A percentile compares a stretch with the other conserved stretches of the same genome.
Conservation (phyloP, 768 basidiomycete genomes). For the Hypholoma fasciculare region DNA sequence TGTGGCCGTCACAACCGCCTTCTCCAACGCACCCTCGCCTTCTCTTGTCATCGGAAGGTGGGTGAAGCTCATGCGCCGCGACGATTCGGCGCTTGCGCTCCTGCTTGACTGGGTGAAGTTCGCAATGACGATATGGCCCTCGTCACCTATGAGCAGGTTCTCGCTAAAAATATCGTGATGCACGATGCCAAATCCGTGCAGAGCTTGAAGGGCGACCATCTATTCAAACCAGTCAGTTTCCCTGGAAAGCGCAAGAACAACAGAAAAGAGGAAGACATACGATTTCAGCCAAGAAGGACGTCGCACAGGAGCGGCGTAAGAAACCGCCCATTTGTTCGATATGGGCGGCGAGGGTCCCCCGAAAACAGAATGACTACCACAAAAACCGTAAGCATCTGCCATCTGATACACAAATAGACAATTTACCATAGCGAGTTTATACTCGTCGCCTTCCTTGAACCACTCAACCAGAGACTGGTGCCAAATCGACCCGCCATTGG, state of each 20-base stretch:
- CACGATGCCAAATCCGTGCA: neutral
- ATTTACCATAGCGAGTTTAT: neutral
- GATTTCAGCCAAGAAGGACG: neutral
- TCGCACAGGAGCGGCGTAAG: neutral
- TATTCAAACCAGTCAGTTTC: neutral
- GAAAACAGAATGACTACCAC: neutral
- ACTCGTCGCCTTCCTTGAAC: neutral
- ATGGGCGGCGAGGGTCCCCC: neutral
- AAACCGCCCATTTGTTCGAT: neutral
- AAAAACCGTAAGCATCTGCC: neutral
- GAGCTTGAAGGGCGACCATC: neutral
- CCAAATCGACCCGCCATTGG: too few species aligned
- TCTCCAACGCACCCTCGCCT: neutral
- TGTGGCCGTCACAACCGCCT: neutral
- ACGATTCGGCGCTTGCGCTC: too few species aligned
- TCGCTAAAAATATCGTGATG: neutral
- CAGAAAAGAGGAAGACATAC: neutral
- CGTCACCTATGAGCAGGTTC: neutral
- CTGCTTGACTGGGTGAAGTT: neutral
- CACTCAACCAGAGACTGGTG: too few species aligned
- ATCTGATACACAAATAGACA: neutral
- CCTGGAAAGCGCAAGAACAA: neutral
- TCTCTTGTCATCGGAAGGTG: too few species aligned
- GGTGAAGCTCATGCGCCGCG: too few species aligned
- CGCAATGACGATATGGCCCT: neutral